phyloP scores from a whole-genome alignment of 208 protist genomes.

The Wallacemonas collosoma region DNA sequence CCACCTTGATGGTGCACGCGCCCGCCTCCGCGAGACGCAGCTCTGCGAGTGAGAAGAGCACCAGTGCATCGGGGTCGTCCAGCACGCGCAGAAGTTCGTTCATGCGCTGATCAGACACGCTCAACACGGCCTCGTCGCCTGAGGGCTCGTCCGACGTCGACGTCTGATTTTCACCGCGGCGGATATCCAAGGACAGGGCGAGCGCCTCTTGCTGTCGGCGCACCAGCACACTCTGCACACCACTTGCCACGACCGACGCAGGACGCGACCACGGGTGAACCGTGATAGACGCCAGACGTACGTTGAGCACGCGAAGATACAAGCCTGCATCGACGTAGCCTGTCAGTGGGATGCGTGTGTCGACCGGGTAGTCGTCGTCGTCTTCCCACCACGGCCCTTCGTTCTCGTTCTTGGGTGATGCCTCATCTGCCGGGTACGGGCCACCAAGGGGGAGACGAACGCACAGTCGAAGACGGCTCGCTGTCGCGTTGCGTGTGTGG shows the following conservation, averaged over 20 bases:
- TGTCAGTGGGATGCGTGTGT: slow-evolving; percentile 1
- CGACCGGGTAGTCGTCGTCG: slow-evolving; percentile 12
- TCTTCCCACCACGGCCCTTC: slow-evolving; percentile 23
- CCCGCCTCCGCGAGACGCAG: slow-evolving; percentile 49
- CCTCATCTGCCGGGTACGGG: slow-evolving; percentile 1
- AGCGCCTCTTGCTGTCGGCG: slow-evolving; percentile 51
- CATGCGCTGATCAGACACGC: slow-evolving; percentile 15
- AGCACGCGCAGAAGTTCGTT: slow-evolving; percentile 48
- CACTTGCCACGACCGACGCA: slow-evolving; percentile 29
- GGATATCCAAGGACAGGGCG: slow-evolving; percentile 34
- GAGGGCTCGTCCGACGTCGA: background rate
- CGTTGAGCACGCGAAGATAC: slow-evolving; percentile 54
- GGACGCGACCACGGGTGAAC: slow-evolving; percentile 42
- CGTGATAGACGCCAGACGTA: slow-evolving; percentile 44
- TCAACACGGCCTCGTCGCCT: background rate
- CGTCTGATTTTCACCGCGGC: slow-evolving; percentile 16
- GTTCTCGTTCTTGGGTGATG: background rate
- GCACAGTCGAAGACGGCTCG: slow-evolving; percentile 42
- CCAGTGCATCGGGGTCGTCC: slow-evolving; percentile 36
- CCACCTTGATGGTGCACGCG: slow-evolving; percentile 8
- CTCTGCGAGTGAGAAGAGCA: slow-evolving; percentile 53
- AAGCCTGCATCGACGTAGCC: slow-evolving; percentile 51
- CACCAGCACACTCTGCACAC: slow-evolving; percentile 51
- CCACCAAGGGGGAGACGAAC: slow-evolving; percentile 17
- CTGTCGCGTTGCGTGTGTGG: slow-evolving; percentile 40